Evolutionary conservation across 2,329 filamentous ascomycete genomes (phyloP).

Genomic region (Periconia sp.): DNA sequence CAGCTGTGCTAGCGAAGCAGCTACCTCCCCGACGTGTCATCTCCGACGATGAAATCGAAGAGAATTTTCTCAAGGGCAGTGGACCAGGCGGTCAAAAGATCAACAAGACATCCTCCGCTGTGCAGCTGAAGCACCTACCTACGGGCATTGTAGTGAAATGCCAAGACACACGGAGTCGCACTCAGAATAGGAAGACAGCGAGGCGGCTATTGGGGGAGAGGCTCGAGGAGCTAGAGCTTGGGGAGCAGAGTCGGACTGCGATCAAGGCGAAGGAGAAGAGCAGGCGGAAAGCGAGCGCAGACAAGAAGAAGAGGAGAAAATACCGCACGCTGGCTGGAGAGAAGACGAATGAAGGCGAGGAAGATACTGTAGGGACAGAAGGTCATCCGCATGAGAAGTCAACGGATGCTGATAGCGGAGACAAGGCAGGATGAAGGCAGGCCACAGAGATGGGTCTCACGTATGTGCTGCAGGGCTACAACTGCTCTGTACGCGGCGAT

Average conservation of each 20-base stretch:
- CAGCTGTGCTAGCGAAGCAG: constrained; percentile 23
- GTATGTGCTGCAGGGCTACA: background rate
- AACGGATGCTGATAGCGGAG: background rate
- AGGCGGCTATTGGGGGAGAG: constrained; percentile 76
- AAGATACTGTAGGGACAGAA: constrained; percentile 17
- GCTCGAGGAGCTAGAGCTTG: constrained; percentile 77
- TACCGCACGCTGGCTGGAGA: constrained; percentile 65
- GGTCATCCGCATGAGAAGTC: constrained; percentile 8
- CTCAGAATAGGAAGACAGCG: constrained; percentile 87
- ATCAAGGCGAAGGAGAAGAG: constrained; percentile 68
- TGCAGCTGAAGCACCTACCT: constrained; percentile 88
- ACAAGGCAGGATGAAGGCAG: background rate
- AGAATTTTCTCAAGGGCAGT: constrained; percentile 86
- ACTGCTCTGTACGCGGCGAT: no score
- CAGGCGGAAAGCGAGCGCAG: constrained; percentile 75
- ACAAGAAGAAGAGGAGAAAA: constrained; percentile 84
- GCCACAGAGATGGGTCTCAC: no score
- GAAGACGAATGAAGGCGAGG: constrained; percentile 56
- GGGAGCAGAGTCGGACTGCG: constrained; percentile 69
- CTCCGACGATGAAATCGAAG: constrained; percentile 78
- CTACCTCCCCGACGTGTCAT: constrained; percentile 76
- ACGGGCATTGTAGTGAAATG: constrained; percentile 94
- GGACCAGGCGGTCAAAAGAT: constrained; percentile 97
- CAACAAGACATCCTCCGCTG: constrained; percentile 96
- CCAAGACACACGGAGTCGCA: constrained; percentile 85